Conservation (phyloP, 768 basidiomycete genomes). For the Mycena filopes region DNA sequence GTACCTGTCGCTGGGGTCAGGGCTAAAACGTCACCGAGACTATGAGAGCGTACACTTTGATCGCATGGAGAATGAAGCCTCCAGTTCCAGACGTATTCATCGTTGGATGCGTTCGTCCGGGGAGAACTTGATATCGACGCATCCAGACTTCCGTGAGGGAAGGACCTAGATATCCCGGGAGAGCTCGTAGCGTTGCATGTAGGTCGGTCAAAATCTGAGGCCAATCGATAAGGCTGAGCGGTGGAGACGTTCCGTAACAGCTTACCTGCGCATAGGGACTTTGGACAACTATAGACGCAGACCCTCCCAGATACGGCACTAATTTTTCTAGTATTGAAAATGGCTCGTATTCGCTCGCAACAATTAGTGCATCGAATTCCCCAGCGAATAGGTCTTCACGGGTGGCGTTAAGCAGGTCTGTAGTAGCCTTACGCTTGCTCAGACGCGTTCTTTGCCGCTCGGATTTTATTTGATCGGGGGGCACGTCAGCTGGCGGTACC, state of each 20-base stretch:
- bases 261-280: constrained; percentile 82
- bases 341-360: constrained; percentile 89
- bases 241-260: constrained; percentile 7
- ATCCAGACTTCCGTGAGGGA: constrained; percentile 88
- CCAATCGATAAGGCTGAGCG: background rate
- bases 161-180: constrained; percentile 78
- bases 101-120: constrained; percentile 93
- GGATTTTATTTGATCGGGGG: constrained; percentile 68
- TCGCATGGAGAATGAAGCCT: constrained; percentile 86
- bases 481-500: constrained; percentile 66
- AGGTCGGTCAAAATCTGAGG: constrained; percentile 79
- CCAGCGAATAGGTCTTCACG: constrained; percentile 88
- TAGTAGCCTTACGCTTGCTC: constrained; percentile 80
- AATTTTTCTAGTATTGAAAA: constrained; percentile 81
- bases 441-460: constrained; percentile 78
- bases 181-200: constrained; percentile 73
- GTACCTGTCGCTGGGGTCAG: constrained; percentile 37
- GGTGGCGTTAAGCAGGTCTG: constrained; percentile 66
- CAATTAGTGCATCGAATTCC: constrained; percentile 87
- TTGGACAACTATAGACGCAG: constrained; percentile 87
- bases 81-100: constrained; percentile 93
- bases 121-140: constrained; percentile 93
- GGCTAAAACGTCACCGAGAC: background rate
- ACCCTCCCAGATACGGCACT: constrained; percentile 83
- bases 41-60: constrained; percentile 75